phyloP scores from a whole-genome alignment of 2,329 filamentous ascomycete species.

The Waltergamsia citrina region DNA sequence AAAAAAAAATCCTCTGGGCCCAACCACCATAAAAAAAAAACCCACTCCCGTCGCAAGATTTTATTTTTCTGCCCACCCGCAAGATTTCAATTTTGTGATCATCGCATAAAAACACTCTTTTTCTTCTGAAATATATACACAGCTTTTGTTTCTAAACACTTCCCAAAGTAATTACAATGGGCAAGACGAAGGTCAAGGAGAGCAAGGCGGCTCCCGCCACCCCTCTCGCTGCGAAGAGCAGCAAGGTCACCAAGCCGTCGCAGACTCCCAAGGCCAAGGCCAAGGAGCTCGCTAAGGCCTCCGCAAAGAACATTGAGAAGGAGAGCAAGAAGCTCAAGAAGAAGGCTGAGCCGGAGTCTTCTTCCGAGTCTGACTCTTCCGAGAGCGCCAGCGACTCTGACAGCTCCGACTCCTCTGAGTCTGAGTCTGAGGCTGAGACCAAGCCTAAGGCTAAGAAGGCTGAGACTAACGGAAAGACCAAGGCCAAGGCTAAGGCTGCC shows the following conservation, averaged over 20 bases:
- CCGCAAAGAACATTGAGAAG: slow-evolving; percentile 36
- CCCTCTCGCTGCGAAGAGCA: slow-evolving; percentile 50
- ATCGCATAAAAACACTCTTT: slow-evolving; percentile 6
- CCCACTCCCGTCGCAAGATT: not conserved
- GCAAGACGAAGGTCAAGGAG: slow-evolving; percentile 53
- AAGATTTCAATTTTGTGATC: slow-evolving; percentile 9
- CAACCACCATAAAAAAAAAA: slow-evolving; percentile 8
- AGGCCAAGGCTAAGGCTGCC: slow-evolving; percentile 12
- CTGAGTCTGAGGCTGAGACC: slow-evolving; percentile 6
- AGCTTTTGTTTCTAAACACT: slow-evolving; percentile 5
- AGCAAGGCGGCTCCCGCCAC: slow-evolving; percentile 44
- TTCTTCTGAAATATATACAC: slow-evolving; percentile 4
- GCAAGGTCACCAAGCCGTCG: slow-evolving; percentile 57
- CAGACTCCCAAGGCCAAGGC: slow-evolving; percentile 57
- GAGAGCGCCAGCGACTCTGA: no score
- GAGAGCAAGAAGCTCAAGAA: slow-evolving; percentile 22
- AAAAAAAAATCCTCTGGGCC: slow-evolving; percentile 13
- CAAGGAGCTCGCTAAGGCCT: slow-evolving; percentile 56
- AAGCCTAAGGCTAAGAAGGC: slow-evolving; percentile 17
- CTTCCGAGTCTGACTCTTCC: slow-evolving; percentile 22
- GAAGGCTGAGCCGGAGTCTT: slow-evolving; percentile 17
- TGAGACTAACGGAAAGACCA: no score
- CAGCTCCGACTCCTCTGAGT: slow-evolving; percentile 8
- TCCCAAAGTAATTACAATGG: slow-evolving; percentile 39
- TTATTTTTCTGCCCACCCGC: slow-evolving; percentile 5